Evolutionary conservation across 148 eudicot genomes (phyloP).

Genomic region (Camellia lanceoleosa): DNA sequence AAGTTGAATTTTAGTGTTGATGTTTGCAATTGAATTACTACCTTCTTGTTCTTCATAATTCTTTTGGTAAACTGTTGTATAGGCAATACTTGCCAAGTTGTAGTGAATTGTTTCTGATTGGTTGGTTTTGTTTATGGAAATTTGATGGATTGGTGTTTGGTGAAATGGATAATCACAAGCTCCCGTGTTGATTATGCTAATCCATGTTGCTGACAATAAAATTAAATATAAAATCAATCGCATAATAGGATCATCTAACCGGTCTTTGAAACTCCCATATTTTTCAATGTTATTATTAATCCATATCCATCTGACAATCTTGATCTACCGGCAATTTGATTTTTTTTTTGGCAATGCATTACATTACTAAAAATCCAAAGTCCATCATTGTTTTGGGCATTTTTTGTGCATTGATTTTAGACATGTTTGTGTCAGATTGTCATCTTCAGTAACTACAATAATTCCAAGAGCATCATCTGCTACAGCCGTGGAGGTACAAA

Average conservation of each 20-base stretch:
- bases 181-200: not conserved
- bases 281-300: not conserved
- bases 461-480: slow-evolving; percentile 57
- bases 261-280: not conserved
- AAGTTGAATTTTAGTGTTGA: not conserved
- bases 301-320: not conserved
- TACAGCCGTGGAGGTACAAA: slow-evolving; percentile 67
- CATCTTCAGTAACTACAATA: slow-evolving; percentile 28
- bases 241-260: not conserved
- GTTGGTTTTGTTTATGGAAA: not conserved
- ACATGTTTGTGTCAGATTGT: slow-evolving; percentile 42
- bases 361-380: not conserved
- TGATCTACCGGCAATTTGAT: too few species aligned
- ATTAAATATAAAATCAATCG: not conserved
- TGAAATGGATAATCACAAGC: not conserved
- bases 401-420: not conserved
- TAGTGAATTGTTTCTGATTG: not conserved
- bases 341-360: not conserved
- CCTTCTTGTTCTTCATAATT: not conserved
- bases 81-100: not conserved
- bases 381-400: not conserved
- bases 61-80: not conserved
- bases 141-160: not conserved
- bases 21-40: not conserved
- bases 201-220: not conserved